Evolutionary conservation across 192 early-diverging fungal genomes (phyloP), one percentile per base, ranked within the genome.

Genomic region (Backusella luteola): DNA sequence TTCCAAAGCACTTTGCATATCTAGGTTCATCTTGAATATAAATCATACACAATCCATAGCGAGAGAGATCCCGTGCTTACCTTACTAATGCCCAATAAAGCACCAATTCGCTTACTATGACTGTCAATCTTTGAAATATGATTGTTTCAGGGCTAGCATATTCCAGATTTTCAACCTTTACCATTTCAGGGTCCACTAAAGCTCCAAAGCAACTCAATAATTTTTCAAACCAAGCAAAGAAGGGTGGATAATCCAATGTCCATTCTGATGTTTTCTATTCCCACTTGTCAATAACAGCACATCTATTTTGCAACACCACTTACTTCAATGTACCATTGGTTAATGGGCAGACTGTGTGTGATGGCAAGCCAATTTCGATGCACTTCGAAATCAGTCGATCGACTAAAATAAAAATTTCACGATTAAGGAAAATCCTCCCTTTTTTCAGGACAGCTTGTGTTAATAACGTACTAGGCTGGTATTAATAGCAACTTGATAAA

Each of bases 321-420:
- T 81, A 90, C 89, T 81, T 98, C 94, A 77, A 84, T 84, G 79
- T 98, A 99, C 96, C 96, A 99, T 70, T 89, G 69, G 34, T 80
- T 79, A 39, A 96, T 76, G n/a, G 96, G 94, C 9, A 96, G 81
- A 70, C 87, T 89, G 75, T 91, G 85, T 12, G 97, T 99, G 59
- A 99, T 94, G 32, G 96, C 97, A 26, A 98, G 89, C 96, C 96
- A 97, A 87, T 97, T 97, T 73, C 96, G 90, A 83, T 99, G 97
- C 23, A 99, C 97, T 85, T 99, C 97, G 89, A 99, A 99, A 87
- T 99, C 97, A 21, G 97, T 99, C 69, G 97, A 99, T 59, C 88
- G 89, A 79, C 90, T 91, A 63, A 12, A 29, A n/a, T 35, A 46
- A 34, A 23, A 19, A 36, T 8, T n/a, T 8, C 1, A 44, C 7